phyloP scores from a whole-genome alignment of 2,329 filamentous ascomycete species.

The Clarireedia hainanense region DNA sequence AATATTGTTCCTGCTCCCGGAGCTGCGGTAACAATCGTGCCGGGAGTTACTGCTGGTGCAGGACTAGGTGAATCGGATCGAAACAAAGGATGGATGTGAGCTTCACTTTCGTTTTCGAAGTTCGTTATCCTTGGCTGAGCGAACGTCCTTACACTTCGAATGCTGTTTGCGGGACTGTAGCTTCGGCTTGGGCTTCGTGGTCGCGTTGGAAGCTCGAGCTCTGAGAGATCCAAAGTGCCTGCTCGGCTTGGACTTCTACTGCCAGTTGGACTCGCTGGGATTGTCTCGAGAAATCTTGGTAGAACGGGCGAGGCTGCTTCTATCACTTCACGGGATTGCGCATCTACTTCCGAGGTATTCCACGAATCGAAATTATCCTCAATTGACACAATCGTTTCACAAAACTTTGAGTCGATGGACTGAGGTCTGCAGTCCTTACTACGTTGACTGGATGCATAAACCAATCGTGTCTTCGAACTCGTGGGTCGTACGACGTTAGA shows the following conservation, averaged over 20 bases:
- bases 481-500: slow-evolving; percentile 45
- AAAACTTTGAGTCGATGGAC: slow-evolving; percentile 40
- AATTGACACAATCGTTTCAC: slow-evolving; percentile 16
- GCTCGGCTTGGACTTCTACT: slow-evolving; percentile 60
- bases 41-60: slow-evolving; percentile 56
- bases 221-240: slow-evolving; percentile 37
- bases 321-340: slow-evolving; percentile 51
- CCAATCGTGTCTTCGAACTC: slow-evolving; percentile 47
- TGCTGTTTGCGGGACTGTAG: slow-evolving; percentile 24
- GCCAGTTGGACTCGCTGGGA: slow-evolving; percentile 56
- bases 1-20: slow-evolving; percentile 61
- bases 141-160: slow-evolving; percentile 12
- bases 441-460: slow-evolving; percentile 33
- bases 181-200: slow-evolving; percentile 27
- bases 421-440: slow-evolving; percentile 31
- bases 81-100: slow-evolving; percentile 73
- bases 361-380: slow-evolving; percentile 67
- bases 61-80: slow-evolving; percentile 63
- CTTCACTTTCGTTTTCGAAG: slow-evolving; percentile 40
- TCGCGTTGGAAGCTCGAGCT: slow-evolving; percentile 41
- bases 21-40: slow-evolving; percentile 63
- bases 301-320: slow-evolving; percentile 32
- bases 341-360: slow-evolving; percentile 63
- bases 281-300: slow-evolving; percentile 56
- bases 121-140: slow-evolving; percentile 11